These are phyloP conservation scores for Amphicarpaea edgeworthii DNA, from an alignment of 306 rosid species.

Conservation along the genomic window DNA sequence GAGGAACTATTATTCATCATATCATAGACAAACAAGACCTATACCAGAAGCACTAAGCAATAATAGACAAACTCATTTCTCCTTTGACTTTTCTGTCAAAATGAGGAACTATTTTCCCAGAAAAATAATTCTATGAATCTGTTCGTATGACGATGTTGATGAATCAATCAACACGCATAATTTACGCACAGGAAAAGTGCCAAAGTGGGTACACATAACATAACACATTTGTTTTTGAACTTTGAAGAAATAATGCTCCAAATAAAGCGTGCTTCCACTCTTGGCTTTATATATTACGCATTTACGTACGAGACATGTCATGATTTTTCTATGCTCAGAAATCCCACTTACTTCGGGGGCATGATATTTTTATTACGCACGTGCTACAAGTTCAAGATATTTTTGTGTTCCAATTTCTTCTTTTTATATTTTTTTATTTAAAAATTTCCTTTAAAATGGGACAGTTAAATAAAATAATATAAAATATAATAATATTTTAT, in stretches of 20 bases:
- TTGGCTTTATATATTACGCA: neutral
- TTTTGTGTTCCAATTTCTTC: too few species aligned
- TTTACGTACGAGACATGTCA: neutral
- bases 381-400: too few species aligned
- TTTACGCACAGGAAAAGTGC: slow-evolving; percentile 6
- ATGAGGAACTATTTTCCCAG: neutral
- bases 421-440: too few species aligned
- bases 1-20: too few species aligned
- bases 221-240: too few species aligned
- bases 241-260: neutral
- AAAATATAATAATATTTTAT: too few species aligned
- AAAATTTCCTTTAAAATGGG: too few species aligned
- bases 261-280: slow-evolving; percentile 1
- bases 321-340: neutral
- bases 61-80: too few species aligned
- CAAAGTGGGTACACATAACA: slow-evolving; percentile 1
- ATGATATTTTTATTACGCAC: too few species aligned
- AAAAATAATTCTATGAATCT: neutral
- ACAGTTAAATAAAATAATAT: too few species aligned
- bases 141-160: neutral
- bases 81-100: slow-evolving; percentile 43
- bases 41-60: neutral
- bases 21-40: too few species aligned
- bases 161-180: slow-evolving; percentile 1
- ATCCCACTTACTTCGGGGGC: too few species aligned